Percentiles rank a stretch among this genome's conserved stretches.
Conservation (phyloP, 352 stramenopile genomes). For the Globisporangium cystogenes region DNA sequence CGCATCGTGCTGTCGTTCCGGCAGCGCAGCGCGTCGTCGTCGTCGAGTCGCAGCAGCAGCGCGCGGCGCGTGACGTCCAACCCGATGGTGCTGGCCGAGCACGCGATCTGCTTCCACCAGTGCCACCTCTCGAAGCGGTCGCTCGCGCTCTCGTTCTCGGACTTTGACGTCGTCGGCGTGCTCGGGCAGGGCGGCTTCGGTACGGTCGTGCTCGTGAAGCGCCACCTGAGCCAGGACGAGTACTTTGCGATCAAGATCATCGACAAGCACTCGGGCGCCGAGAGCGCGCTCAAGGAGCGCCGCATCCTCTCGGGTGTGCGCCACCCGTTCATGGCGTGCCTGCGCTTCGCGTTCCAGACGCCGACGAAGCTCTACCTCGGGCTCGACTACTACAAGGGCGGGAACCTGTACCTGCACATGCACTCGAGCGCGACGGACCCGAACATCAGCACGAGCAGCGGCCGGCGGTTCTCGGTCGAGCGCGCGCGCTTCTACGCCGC, state of each 20-base stretch:
- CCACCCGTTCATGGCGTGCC: conserved; percentile 74
- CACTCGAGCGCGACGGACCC: conserved; percentile 80
- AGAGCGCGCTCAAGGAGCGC: conserved; percentile 70
- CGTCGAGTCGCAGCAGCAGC: conserved; percentile 19
- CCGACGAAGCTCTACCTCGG: conserved; percentile 78
- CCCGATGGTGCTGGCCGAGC: conserved; percentile 70
- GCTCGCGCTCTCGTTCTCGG: conserved; percentile 74
- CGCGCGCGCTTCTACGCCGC: conserved; percentile 83
- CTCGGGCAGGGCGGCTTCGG: conserved; percentile 74
- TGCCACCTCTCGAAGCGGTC: conserved; percentile 80
- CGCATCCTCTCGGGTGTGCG: conserved; percentile 71
- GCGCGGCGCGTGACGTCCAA: conserved; percentile 57
- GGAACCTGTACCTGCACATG: conserved; percentile 86
- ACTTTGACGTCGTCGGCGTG: conserved; percentile 85
- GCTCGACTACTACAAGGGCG: conserved; percentile 84
- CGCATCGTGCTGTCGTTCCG: conserved; percentile 82
- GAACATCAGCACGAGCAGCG: conserved; percentile 67
- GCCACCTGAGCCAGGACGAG: conserved; percentile 66
- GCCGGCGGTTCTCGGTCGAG: conserved; percentile 61
- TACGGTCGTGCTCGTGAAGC: conserved; percentile 78
- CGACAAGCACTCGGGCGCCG: conserved; percentile 73
- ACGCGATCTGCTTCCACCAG: conserved; percentile 78
- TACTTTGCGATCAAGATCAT: conserved; percentile 89
- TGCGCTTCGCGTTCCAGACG: conserved; percentile 86
- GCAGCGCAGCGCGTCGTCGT: conserved; percentile 37